Percentiles rank a stretch among this genome's conserved stretches.
phyloP scores from a whole-genome alignment of 1,284 basidiomycete genomes.

The Pseudozyma sp. region DNA sequence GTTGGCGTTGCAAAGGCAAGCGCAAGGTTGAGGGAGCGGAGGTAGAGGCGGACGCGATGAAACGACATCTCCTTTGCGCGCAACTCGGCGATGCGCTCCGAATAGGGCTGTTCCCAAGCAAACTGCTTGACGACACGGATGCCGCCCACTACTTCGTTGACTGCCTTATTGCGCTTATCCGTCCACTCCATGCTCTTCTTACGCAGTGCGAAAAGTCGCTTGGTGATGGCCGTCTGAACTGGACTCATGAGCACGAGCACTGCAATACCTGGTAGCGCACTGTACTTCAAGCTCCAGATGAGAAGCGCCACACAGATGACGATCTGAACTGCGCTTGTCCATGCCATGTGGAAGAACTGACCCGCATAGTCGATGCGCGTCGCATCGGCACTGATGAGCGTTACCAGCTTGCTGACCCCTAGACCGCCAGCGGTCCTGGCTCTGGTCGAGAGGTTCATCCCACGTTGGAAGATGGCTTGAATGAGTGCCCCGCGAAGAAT shows the following conservation, averaged over 20 bases:
- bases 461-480: slow-evolving; percentile 41
- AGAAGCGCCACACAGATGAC: slow-evolving; percentile 41
- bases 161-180: slow-evolving; percentile 24
- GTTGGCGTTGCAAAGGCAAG: slow-evolving; percentile 48
- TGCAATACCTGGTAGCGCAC: slow-evolving; percentile 47
- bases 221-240: slow-evolving; percentile 41
- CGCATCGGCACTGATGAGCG: slow-evolving; percentile 75
- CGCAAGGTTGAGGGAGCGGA: slow-evolving; percentile 47
- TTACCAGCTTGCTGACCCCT: slow-evolving; percentile 77
- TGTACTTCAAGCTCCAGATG: slow-evolving; percentile 59
- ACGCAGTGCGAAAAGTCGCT: slow-evolving; percentile 45
- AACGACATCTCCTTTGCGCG: slow-evolving; percentile 73
- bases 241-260: slow-evolving; percentile 71
- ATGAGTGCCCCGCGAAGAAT: slow-evolving; percentile 38
- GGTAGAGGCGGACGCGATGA: slow-evolving; percentile 54
- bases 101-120: slow-evolving; percentile 56
- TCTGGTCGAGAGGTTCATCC: slow-evolving; percentile 30
- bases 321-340: slow-evolving; percentile 44
- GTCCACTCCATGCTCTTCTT: slow-evolving; percentile 39
- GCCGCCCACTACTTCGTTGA: slow-evolving; percentile 48
- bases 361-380: slow-evolving; percentile 46
- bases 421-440: slow-evolving; percentile 31
- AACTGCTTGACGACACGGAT: slow-evolving; percentile 57
- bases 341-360: slow-evolving; percentile 50
- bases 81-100: slow-evolving; percentile 73